Evolutionary conservation across 345 rosid species (phyloP), one percentile per base, ranked within the genome.

Genomic region (Gossypium stocksii): DNA sequence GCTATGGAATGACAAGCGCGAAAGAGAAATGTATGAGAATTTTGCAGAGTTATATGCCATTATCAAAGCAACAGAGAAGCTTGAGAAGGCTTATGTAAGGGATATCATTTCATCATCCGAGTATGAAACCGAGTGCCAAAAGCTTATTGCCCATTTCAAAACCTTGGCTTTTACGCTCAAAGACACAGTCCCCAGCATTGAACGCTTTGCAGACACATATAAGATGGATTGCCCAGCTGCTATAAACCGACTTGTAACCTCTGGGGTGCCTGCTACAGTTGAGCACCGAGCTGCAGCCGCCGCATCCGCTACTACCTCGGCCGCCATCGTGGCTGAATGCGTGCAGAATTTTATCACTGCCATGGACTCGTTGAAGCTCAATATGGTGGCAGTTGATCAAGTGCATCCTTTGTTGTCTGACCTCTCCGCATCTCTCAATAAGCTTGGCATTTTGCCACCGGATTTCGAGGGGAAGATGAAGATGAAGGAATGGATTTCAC

Each of bases 221-320:
- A 93, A 91, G 75, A 93, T 95, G 94, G 98, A 95, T 66, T 95
- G 98, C 78, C 97, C 97, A 0, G 89, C 98, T 34, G 98, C 98
- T 48, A 82, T 95, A 22, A 90, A 95, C 82, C 91, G 98, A 3
- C 88, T 93, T 8, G 94, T 93, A 57, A 87, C 87, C 11, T 91
- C 92, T 0, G 98, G 99, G 20, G 94, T 95, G 65, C 98, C 98
- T 17, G 98, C 99, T 74, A 95, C 97, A 0, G 93, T 93, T 16
- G 99, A 93, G 81, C 98, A 95, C 70, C 78, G 94, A 25, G 90
- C 97, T 77, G 90, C 92, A 11, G 86, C 90, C 0, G 82, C 84
- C 45, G 85, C 88, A 1, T 86, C 97, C 0, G 19, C 86, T 0
- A 82, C 89, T 6, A 86, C 90, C 81, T 95, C 99, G 3, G 97